Evolutionary conservation across 768 basidiomycete genomes (phyloP).

Genomic region (Leccinum longicurvipes): DNA sequence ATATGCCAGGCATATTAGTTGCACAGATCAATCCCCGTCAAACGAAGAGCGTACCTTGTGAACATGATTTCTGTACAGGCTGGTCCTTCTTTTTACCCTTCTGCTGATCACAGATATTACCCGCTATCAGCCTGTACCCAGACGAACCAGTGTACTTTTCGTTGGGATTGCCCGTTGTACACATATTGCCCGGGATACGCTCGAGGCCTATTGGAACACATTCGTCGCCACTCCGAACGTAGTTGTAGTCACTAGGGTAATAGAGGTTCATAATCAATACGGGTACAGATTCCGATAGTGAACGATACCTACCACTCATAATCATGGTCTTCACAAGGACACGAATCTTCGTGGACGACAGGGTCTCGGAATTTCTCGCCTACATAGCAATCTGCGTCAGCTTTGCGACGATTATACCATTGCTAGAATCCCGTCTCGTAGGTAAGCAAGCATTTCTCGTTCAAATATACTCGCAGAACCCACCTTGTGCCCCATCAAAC

Average conservation of each 20-base stretch:
- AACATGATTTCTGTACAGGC: slow-evolving; percentile 69
- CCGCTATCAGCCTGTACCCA: slow-evolving; percentile 89
- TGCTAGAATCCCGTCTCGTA: slow-evolving; percentile 51
- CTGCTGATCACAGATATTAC: slow-evolving; percentile 74
- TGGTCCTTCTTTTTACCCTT: slow-evolving; percentile 67
- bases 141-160: slow-evolving; percentile 83
- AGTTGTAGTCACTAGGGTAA: slow-evolving; percentile 79
- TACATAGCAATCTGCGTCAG: slow-evolving; percentile 82
- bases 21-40: neutral
- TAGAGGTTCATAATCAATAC: neutral
- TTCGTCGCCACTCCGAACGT: slow-evolving; percentile 62
- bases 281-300: neutral
- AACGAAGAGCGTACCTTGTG: slow-evolving; percentile 48
- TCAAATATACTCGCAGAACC: slow-evolving; percentile 10
- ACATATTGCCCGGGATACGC: slow-evolving; percentile 75
- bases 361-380: slow-evolving; percentile 89
- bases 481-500: slow-evolving; percentile 94
- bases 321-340: slow-evolving; percentile 81
- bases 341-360: slow-evolving; percentile 75
- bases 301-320: slow-evolving; percentile 79
- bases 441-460: neutral
- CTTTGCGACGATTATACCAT: slow-evolving; percentile 88
- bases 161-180: slow-evolving; percentile 44
- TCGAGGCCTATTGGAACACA: slow-evolving; percentile 90
- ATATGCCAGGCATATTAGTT: neutral